A percentile compares a stretch with the other conserved stretches of the same genome.
Conservation (phyloP, 2,329 filamentous ascomycete genomes). For the Diaporthe batatas region DNA sequence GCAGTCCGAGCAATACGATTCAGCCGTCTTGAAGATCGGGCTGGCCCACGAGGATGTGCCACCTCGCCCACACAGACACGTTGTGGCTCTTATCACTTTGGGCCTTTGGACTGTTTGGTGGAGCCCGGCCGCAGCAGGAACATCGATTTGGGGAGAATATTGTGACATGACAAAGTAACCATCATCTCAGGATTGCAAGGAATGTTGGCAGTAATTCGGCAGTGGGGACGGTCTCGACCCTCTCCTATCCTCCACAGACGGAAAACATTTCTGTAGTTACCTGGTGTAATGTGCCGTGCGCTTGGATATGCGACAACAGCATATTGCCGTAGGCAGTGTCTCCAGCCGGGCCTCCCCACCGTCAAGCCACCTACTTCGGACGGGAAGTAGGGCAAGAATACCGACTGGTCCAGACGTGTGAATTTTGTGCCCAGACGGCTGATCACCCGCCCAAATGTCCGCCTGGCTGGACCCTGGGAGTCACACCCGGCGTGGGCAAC, state of each 20-base stretch:
- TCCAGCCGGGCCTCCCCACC: not conserved
- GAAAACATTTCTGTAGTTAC: not conserved
- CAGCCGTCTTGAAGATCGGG: too few species aligned
- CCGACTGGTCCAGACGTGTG: not conserved
- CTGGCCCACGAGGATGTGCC: not conserved
- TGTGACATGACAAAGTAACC: not conserved
- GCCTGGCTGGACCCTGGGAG: not conserved
- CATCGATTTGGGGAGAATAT: not conserved
- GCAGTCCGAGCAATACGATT: not conserved
- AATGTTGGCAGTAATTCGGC: not conserved
- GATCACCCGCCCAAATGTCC: not conserved
- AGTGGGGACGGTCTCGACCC: not conserved
- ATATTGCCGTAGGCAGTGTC: not conserved
- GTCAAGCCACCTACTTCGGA: not conserved
- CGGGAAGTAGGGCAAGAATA: not conserved
- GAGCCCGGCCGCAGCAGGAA: not conserved
- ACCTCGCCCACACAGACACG: not conserved
- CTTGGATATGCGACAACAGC: not conserved
- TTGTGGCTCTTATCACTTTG: not conserved
- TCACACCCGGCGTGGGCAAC: not conserved
- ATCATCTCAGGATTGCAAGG: not conserved
- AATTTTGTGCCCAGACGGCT: not conserved
- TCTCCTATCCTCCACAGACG: not conserved
- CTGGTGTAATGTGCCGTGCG: not conserved
- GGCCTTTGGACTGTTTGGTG: not conserved